These are phyloP conservation scores for Claviceps sp. DNA, from an alignment of 2,329 filamentous ascomycete species.

Conservation along the genomic window DNA sequence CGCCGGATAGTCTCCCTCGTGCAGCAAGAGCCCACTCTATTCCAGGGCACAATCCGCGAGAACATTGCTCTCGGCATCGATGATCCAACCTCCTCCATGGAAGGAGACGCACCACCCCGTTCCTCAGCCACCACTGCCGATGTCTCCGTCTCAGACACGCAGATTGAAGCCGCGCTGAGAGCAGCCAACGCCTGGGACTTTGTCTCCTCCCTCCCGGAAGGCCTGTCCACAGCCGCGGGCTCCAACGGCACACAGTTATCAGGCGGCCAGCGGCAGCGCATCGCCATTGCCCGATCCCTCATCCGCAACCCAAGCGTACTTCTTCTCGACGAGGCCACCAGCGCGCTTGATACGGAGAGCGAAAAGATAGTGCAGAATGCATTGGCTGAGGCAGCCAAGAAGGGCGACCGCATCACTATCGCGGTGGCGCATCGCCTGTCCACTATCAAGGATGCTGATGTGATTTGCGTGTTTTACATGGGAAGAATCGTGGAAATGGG, in stretches of 20 bases:
- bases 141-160: constrained; percentile 16
- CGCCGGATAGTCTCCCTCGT: constrained; percentile 40
- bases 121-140: constrained; percentile 10
- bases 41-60: constrained; percentile 68
- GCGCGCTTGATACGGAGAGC: constrained; percentile 84
- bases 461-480: constrained; percentile 47
- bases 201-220: constrained; percentile 74
- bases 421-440: constrained; percentile 85
- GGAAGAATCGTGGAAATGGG: constrained; percentile 44
- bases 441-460: constrained; percentile 65
- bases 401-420: constrained; percentile 80
- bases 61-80: constrained; percentile 44
- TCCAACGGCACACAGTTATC: constrained; percentile 25
- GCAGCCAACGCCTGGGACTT: constrained; percentile 38
- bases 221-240: constrained; percentile 76
- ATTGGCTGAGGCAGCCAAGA: constrained; percentile 57
- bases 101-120: background rate
- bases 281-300: constrained; percentile 9
- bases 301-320: constrained; percentile 88
- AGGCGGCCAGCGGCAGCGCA: constrained; percentile 10
- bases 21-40: constrained; percentile 51
- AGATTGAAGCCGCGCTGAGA: constrained; percentile 29
- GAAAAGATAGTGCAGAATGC: constrained; percentile 87
- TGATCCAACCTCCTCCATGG: constrained; percentile 9
- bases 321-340: constrained; percentile 87